phyloP scores from a whole-genome alignment of 371 early-diverging fungal species.

The Mortierella sp. region DNA sequence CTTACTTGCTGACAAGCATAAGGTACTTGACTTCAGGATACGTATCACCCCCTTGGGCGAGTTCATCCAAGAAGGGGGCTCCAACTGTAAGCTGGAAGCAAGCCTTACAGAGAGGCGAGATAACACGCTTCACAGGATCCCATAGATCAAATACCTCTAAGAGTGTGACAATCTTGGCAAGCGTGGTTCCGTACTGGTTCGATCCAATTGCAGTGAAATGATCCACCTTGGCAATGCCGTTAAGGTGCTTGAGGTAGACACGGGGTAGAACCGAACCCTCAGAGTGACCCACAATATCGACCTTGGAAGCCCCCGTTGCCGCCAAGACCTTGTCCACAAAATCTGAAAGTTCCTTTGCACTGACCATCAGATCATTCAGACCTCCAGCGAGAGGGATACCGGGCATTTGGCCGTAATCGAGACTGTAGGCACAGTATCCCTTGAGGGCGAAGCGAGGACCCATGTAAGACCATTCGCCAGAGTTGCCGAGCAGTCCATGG shows the following conservation, averaged over 20 bases:
- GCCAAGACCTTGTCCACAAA: constrained; percentile 33
- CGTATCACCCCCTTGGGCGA: constrained; percentile 33
- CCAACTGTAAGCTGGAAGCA: constrained; percentile 21
- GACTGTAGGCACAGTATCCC: constrained; percentile 30
- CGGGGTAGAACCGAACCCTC: constrained; percentile 25
- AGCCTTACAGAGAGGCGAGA: constrained; percentile 14
- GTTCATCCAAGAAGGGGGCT: constrained; percentile 11
- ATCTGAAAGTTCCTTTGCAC: constrained; percentile 25
- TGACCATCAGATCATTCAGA: constrained; percentile 13
- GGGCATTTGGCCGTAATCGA: constrained; percentile 22
- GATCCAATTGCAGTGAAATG: constrained; percentile 21
- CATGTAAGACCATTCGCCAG: constrained; percentile 25
- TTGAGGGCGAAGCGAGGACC: constrained; percentile 1
- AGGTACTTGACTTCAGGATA: constrained; percentile 32
- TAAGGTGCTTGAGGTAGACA: constrained; percentile 23
- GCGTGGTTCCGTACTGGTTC: constrained; percentile 23
- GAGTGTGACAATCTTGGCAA: not conserved
- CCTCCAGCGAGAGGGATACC: constrained; percentile 7
- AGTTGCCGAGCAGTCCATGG: constrained; percentile 19
- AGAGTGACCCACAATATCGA: constrained; percentile 31
- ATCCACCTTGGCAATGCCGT: constrained; percentile 15
- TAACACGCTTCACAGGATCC: not conserved
- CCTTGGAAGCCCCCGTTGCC: constrained; percentile 23
- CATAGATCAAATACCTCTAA: constrained; percentile 9
- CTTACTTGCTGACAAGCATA: constrained; percentile 31